Evolutionary conservation across 2,329 filamentous ascomycete species (phyloP), one percentile per base, ranked within the genome.

Genomic region (Venturiaceae sp.): DNA sequence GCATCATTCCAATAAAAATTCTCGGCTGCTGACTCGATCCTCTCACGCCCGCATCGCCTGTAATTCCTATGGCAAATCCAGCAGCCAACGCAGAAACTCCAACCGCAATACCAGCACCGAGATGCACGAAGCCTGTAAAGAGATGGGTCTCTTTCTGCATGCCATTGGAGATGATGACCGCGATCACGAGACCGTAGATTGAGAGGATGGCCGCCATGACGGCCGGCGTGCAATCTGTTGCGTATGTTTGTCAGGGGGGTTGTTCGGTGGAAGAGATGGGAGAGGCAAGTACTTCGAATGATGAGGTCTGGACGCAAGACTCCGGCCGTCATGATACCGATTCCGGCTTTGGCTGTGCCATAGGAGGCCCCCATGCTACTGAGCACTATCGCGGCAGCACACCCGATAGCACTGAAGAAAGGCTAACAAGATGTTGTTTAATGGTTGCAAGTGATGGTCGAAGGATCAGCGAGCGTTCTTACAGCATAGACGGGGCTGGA

Each of bases 1-100:
- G n/a, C 46, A 58, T 55, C 57, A 58, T 57, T 28, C 37, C 46
- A 11, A 56, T 44, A 44, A 53, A 58, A 3, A 62, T 39, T 64
- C 77, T 71, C 55, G 75, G 76, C 69, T 79, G 77, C 67, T 79
- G 77, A 55, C 76, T 76, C 61, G 75, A 77, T 66, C 76, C 77
- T 62, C 77, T 74, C 57, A 79, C 77, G 74, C 77, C 77, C 61
- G 77, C 77, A 65, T 79, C 75, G 70, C 76, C 88, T 63, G 92
- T 88, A 69, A 92, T 92, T 74, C 88, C 88, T 69, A 92, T 92
- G 71, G 88, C 88, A 70, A 92, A 92, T 72, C 78, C 88, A 71
- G 88, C 89, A 71, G 88, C 88, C 68, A 92, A 77, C 83, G 89
- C 88, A 70, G 88, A 84, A 59, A 92, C 81, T 77, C 88, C 88